Base-by-base conservation (phyloP, 2,329 filamentous ascomycete species). In the Cytospora leucostoma region DNA sequence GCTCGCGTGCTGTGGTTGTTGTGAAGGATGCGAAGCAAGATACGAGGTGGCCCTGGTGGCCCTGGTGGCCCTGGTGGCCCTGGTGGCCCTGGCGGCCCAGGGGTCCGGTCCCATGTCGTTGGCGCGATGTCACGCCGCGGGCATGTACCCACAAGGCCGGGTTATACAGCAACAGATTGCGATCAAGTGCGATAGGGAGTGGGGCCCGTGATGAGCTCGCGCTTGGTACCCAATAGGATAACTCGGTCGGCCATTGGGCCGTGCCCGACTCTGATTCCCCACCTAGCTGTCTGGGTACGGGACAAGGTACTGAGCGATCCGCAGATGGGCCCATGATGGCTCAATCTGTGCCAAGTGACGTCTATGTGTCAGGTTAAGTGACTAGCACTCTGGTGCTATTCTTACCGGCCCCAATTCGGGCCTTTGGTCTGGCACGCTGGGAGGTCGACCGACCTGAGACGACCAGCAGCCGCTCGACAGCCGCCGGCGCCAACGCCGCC, bases 381-480 rank as follows among this genome's bases (percentile, higher is more conserved):
- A 37, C 40, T n/a, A 4, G 7, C 7, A n/a, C 6, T 7, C 15
- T 8, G 15, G 44, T 47, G 44, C 44, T 47, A 47, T 47, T 21
- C 40, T 19, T 19, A n/a, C 40, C 40, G 2, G 40, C 40, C 17
- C 40, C 40, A 2, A 47, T 17, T 10, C 40, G 15, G 12, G 15
- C 37, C 37, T 13, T 38, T 15, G n/a, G n/a, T n/a, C n/a, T 27
- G 27, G 27, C 27, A 27, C 27, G 27, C 27, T 13, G 40, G 17
- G 50, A 35, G 21, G 54, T 40, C 38, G 27, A 21, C 33, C 37
- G 47, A 37, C 49, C 44, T 13, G 15, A 33, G 49, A 40, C 50
- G 38, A 27, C 44, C n/a, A 34, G 53, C 51, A 21, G 51, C 59
- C 51, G 58, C 21, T 11, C n/a, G 10, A 35, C 58, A 51, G 35